Evolutionary conservation across 805 yeast species (phyloP), one percentile per base, ranked within the genome.

Genomic region (Ogataea populi-albae): DNA sequence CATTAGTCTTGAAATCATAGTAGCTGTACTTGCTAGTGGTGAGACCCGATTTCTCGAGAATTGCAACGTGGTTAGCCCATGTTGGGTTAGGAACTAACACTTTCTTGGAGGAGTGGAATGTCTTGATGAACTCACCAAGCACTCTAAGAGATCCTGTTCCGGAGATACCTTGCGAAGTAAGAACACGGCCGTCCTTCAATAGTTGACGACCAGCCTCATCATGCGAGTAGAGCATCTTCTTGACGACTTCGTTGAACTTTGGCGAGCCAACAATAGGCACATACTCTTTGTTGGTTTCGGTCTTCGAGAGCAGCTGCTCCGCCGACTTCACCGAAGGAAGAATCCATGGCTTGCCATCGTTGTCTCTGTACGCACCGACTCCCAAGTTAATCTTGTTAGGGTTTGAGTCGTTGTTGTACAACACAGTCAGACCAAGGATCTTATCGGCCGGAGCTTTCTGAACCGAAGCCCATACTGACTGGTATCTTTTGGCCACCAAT

Each of bases 141-240:
- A 91, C 80, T 48, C 94, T 79, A 43, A 89, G 69, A 3, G 97
- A 91, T 44, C 98, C 98, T 24, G 98, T 91, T 45, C 98, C 98
- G 25, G 95, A 83, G 43, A 91, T 71, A 39, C 97, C 83, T 66
- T 91, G 98, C 10, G 88, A 71, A 32, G 94, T 77, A 35, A 87
- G 83, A 26, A 89, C 73, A 51, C 95, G 72, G 38, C 74, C 73
- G 33, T 76, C 79, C 10, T 65, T 63, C 27, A 82, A 61, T 38
- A 82, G 73, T 40, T 71, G 57, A 24, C 71, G 66, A 25, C 85
- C 85, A 43, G 70, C 62, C 33, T 67, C 57, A 46, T 77, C 81
- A 48, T 80, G 78, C 46, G 83, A 79, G 66, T 79, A 87, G 30
- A 91, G 70, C 54, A 87, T 79, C 52, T 74, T 65, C 52, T 79